Conservation (phyloP, 2,329 filamentous ascomycete genomes). For the Paracoccidioides lutzii region DNA sequence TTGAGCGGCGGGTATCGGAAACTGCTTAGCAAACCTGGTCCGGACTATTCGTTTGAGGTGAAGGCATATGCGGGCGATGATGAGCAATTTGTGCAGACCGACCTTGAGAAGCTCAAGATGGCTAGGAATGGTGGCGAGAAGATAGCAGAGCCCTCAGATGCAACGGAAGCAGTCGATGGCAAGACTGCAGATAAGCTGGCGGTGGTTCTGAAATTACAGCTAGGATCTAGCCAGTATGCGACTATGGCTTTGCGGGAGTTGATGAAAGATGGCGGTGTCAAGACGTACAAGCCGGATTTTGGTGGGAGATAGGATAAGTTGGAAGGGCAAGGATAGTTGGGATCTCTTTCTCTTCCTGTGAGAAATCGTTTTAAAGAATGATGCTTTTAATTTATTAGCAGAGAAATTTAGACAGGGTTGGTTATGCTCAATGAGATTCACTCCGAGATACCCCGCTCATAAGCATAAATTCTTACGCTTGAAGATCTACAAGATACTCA, state of each 20-base stretch:
- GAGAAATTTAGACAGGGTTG: not conserved
- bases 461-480: not conserved
- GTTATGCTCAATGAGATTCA: not conserved
- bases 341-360: not conserved
- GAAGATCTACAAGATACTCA: too few species aligned
- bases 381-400: not conserved
- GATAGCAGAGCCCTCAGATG: conserved; percentile 4
- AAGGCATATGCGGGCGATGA: conserved; percentile 51
- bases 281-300: conserved; percentile 51
- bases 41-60: conserved; percentile 53
- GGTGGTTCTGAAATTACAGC: conserved; percentile 58
- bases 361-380: too few species aligned
- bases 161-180: conserved; percentile 11
- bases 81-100: conserved; percentile 80
- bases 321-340: not conserved
- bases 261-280: conserved; percentile 53
- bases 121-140: conserved; percentile 19
- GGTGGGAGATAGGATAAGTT: conserved; percentile 21
- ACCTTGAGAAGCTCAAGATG: conserved; percentile 55
- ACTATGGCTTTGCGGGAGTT: conserved; percentile 72
- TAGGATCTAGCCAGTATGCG: conserved; percentile 70
- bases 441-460: not conserved
- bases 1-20: conserved; percentile 82
- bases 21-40: conserved; percentile 58
- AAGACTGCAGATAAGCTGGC: conserved; percentile 43